A percentile compares a stretch with the other conserved stretches of the same genome.
phyloP scores from a whole-genome alignment of 164 flowering plant genomes.

The Pachysandra terminalis region DNA sequence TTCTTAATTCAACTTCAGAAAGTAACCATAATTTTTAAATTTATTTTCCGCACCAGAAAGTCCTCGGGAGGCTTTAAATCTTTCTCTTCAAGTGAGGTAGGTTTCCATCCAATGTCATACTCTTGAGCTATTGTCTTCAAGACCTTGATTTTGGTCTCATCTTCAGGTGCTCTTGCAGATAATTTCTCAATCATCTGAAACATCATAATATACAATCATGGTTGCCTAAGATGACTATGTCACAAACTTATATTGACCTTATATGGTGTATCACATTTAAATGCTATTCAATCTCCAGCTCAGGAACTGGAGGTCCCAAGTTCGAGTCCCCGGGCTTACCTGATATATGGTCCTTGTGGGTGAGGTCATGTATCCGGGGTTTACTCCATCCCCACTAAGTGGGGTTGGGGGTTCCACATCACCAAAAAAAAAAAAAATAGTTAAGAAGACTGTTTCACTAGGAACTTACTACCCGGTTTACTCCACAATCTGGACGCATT shows the following conservation, averaged over 20 bases:
- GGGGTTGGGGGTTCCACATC: no score
- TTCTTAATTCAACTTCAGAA: no score
- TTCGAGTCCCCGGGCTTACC: no score
- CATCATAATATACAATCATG: conserved; percentile 3
- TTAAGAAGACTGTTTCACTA: no score
- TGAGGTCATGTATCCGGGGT: no score
- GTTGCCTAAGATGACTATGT: neutral
- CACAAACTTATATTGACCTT: neutral
- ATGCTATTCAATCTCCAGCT: no score
- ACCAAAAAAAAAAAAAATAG: no score
- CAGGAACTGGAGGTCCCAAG: no score
- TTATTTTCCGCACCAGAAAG: conserved; percentile 53
- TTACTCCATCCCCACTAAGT: no score
- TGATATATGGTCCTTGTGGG: no score
- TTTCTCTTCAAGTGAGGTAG: conserved; percentile 44
- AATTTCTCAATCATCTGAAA: conserved; percentile 85
- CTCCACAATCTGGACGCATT: conserved; percentile 88
- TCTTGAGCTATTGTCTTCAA: conserved; percentile 75
- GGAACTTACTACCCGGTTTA: conserved; percentile 69
- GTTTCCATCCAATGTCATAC: conserved; percentile 79
- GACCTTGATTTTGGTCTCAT: conserved; percentile 68
- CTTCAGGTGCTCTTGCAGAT: conserved; percentile 81
- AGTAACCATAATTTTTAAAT: no score
- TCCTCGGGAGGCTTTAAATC: conserved; percentile 45
- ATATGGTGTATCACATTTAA: neutral